Conservation (phyloP, 371 early-diverging fungal species). For the Mucor racemosus region DNA sequence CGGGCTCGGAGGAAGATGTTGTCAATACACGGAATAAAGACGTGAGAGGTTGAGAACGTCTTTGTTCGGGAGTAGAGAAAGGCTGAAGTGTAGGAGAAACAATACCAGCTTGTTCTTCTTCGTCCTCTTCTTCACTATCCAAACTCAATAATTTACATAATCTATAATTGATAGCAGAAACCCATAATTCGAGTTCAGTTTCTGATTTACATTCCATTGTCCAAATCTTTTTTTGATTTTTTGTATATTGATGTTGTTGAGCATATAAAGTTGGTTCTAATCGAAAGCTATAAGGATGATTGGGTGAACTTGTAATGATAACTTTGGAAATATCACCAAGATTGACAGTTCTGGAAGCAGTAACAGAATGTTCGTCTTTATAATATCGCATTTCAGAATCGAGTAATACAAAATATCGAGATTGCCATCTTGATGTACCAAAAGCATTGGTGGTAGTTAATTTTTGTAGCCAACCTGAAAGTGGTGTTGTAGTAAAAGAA, state of each 20-base stretch:
- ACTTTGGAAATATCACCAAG: slow-evolving; percentile 29
- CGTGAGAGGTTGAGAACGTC: slow-evolving; percentile 11
- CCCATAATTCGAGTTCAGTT: slow-evolving; percentile 32
- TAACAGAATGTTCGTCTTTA: slow-evolving; percentile 37
- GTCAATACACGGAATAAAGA: slow-evolving; percentile 7
- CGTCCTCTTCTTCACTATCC: neutral
- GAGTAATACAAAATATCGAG: slow-evolving; percentile 43
- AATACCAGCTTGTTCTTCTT: slow-evolving; percentile 1
- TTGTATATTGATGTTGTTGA: slow-evolving; percentile 1
- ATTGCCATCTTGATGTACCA: slow-evolving; percentile 40
- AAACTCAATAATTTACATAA: neutral
- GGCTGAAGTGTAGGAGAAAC: slow-evolving; percentile 15
- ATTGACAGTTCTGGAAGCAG: slow-evolving; percentile 31
- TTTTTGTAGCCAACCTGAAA: slow-evolving; percentile 34
- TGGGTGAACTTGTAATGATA: neutral
- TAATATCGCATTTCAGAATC: slow-evolving; percentile 49
- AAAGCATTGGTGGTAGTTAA: slow-evolving; percentile 27
- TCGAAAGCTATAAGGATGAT: slow-evolving; percentile 31
- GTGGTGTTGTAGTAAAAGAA: slow-evolving; percentile 6
- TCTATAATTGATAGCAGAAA: slow-evolving; percentile 21
- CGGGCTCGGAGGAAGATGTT: neutral
- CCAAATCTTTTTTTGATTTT: slow-evolving; percentile 20
- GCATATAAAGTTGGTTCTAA: slow-evolving; percentile 29
- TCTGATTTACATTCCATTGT: slow-evolving; percentile 36
- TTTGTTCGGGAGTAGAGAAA: slow-evolving; percentile 22